These are phyloP conservation scores for Adenanthera pavonina DNA, from an alignment of 306 rosid species.

Conservation along the genomic window DNA sequence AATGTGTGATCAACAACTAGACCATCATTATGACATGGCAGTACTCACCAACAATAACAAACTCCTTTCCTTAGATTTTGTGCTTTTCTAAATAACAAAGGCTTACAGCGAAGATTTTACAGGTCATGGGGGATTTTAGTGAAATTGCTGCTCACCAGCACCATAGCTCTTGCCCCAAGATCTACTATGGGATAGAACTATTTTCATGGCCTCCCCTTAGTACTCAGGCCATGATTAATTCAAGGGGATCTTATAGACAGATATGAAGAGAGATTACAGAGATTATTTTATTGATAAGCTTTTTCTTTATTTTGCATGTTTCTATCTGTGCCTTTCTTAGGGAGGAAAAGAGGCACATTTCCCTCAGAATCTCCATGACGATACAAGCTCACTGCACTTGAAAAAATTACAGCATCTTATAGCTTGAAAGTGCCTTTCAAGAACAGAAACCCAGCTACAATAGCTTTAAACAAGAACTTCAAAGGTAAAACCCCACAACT, in stretches of 20 bases:
- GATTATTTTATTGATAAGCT: background rate
- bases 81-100: background rate
- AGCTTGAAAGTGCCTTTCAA: background rate
- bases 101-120: background rate
- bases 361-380: background rate
- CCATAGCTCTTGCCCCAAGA: conserved; percentile 4
- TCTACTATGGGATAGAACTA: background rate
- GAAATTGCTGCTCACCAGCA: background rate
- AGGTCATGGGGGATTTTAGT: background rate
- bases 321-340: background rate
- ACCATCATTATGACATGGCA: background rate
- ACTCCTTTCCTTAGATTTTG: background rate
- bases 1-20: background rate
- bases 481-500: background rate
- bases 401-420: background rate
- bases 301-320: background rate
- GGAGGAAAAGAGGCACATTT: background rate
- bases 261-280: background rate
- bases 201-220: background rate
- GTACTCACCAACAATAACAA: background rate
- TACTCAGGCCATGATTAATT: background rate
- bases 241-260: background rate
- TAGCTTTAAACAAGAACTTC: background rate
- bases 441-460: background rate
- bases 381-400: background rate